A percentile compares a stretch with the other conserved stretches of the same genome.
Conservation (phyloP, 257 asterid species). For the Mitragyna speciosa region DNA sequence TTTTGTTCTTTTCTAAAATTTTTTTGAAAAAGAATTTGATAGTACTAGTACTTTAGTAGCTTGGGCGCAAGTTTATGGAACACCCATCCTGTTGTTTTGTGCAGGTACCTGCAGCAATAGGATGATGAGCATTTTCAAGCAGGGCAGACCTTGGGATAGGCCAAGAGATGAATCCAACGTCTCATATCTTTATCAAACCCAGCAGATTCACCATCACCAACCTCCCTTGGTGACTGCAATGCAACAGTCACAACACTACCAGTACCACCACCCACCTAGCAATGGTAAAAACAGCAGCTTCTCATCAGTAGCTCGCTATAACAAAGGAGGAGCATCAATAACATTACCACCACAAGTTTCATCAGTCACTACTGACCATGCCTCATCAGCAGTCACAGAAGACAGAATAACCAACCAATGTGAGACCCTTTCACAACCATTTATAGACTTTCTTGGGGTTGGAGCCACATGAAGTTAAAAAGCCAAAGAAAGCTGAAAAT, state of each 20-base stretch:
- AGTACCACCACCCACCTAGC: conserved; percentile 28
- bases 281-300: background rate
- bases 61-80: background rate
- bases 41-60: background rate
- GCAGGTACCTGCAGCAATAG: conserved; percentile 56
- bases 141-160: conserved; percentile 43
- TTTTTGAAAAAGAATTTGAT: background rate
- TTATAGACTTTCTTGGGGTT: conserved; percentile 93
- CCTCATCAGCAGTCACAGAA: conserved; percentile 26
- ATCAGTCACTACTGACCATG: conserved; percentile 25
- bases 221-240: conserved; percentile 23
- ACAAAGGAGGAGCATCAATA: conserved; percentile 20
- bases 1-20: background rate
- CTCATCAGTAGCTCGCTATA: conserved; percentile 23
- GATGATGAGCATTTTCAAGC: conserved; percentile 48
- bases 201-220: conserved; percentile 10
- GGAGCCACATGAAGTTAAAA: conserved; percentile 55
- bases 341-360: conserved; percentile 31
- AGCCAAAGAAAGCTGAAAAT: conserved; percentile 17
- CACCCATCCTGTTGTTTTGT: background rate
- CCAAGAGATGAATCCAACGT: conserved; percentile 28
- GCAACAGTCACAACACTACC: conserved; percentile 38
- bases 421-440: conserved; percentile 48
- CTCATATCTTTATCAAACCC: conserved; percentile 19
- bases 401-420: conserved; percentile 38